Conservation (phyloP, 2,329 filamentous ascomycete species). For the Cladosporium cucumerinum region DNA sequence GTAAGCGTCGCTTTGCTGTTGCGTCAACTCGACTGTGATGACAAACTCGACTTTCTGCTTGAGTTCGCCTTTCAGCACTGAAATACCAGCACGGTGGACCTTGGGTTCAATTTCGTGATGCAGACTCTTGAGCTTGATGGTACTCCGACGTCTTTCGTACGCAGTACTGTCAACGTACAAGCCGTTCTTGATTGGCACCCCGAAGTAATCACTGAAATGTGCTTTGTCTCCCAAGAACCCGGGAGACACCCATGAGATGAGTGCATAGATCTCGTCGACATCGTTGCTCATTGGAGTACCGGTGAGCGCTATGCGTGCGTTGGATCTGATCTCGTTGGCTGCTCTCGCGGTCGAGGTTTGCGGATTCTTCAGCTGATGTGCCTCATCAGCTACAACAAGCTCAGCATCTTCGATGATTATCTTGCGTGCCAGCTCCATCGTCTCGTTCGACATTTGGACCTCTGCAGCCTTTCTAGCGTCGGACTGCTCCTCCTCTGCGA, state of each 20-base stretch:
- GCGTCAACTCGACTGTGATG: slow-evolving; percentile 67
- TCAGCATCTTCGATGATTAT: slow-evolving; percentile 61
- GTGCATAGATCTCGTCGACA: slow-evolving; percentile 77
- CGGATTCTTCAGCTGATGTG: slow-evolving; percentile 72
- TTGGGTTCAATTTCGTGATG: slow-evolving; percentile 72
- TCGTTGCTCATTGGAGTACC: slow-evolving; percentile 85
- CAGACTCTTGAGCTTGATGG: slow-evolving; percentile 67
- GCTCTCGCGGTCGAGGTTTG: slow-evolving; percentile 51
- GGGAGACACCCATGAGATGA: slow-evolving; percentile 83
- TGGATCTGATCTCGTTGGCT: slow-evolving; percentile 61
- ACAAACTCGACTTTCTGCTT: slow-evolving; percentile 79
- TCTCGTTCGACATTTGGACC: slow-evolving; percentile 21
- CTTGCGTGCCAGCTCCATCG: slow-evolving; percentile 41
- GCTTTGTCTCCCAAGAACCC: slow-evolving; percentile 66
- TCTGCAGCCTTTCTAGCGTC: not conserved
- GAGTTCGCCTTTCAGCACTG: slow-evolving; percentile 62
- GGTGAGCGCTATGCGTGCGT: slow-evolving; percentile 75
- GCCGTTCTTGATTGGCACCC: slow-evolving; percentile 69
- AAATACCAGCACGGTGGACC: slow-evolving; percentile 65
- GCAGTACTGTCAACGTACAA: slow-evolving; percentile 62
- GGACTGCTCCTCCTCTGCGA: slow-evolving; percentile 39
- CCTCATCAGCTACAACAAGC: slow-evolving; percentile 81
- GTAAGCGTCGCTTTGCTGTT: slow-evolving; percentile 64
- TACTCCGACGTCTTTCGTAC: slow-evolving; percentile 55
- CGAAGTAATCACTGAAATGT: slow-evolving; percentile 70